phyloP scores from a whole-genome alignment of 345 rosid genomes.

The Aquilaria malaccensis region DNA sequence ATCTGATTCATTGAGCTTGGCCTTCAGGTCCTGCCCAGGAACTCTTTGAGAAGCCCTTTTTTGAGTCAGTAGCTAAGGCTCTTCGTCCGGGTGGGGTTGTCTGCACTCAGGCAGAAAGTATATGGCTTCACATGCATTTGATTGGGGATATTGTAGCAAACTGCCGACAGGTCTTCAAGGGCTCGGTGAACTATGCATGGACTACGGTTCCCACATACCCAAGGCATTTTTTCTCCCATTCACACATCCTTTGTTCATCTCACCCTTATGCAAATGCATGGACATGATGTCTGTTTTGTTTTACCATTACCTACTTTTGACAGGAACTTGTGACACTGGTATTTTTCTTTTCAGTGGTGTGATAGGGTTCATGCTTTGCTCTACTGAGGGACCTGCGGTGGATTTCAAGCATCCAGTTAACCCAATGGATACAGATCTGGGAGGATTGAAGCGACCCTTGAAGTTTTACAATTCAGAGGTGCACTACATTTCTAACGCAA shows the following conservation, averaged over 20 bases:
- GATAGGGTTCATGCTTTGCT: conserved; percentile 97
- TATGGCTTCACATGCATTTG: conserved; percentile 99
- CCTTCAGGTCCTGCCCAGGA: conserved; percentile 87
- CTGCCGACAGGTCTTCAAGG: conserved; percentile 86
- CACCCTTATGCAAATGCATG: not conserved
- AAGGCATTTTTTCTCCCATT: conserved; percentile 33
- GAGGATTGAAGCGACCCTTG: conserved; percentile 45
- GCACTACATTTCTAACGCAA: not conserved
- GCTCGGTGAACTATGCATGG: conserved; percentile 96
- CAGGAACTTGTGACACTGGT: too few species aligned
- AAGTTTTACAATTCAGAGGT: conserved; percentile 88
- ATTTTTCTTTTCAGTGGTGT: conserved; percentile 55
- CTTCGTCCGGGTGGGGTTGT: conserved; percentile 98
- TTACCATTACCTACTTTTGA: not conserved
- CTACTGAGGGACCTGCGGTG: conserved; percentile 81
- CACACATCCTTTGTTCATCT: not conserved
- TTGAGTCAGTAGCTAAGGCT: conserved; percentile 72
- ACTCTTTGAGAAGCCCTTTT: conserved; percentile 94
- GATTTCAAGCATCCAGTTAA: conserved; percentile 87
- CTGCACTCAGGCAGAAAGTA: conserved; percentile 92
- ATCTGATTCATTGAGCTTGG: conserved; percentile 5
- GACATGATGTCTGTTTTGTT: not conserved
- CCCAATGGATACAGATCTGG: conserved; percentile 41
- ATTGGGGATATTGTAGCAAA: conserved; percentile 82
- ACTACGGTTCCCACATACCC: conserved; percentile 98